A percentile compares a stretch with the other conserved stretches of the same genome.
Conservation (phyloP, 2,329 filamentous ascomycete genomes). For the Fusarium tjaetaba region DNA sequence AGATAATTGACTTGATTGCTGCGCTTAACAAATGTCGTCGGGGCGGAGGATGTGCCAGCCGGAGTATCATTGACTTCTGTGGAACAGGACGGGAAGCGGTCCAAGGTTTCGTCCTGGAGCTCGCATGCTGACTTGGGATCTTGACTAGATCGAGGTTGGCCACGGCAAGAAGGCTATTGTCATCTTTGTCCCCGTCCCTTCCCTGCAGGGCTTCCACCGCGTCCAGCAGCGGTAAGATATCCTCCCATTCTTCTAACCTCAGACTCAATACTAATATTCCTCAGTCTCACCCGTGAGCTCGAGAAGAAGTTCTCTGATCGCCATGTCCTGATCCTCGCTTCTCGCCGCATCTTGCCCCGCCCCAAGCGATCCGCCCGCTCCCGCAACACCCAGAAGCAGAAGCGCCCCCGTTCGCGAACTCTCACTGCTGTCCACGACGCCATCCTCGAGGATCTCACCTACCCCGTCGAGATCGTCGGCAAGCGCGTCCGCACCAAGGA, state of each 20-base stretch:
- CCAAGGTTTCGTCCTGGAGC: conserved; percentile 76
- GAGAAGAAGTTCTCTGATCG: conserved; percentile 99
- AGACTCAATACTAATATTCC: conserved; percentile 28
- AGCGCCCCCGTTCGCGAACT: conserved; percentile 97
- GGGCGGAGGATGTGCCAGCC: conserved; percentile 45
- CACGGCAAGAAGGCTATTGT: conserved; percentile 99
- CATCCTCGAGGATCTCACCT: conserved; percentile 98
- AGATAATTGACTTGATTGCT: conserved; percentile 19
- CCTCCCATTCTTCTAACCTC: neutral
- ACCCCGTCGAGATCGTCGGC: conserved; percentile 99
- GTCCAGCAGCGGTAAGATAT: conserved; percentile 96
- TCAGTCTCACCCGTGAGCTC: conserved; percentile 97
- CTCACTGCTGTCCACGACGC: conserved; percentile 99
- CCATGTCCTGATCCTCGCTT: conserved; percentile 98
- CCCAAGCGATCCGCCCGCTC: conserved; percentile 98
- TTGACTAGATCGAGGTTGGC: conserved; percentile 96
- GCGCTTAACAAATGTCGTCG: conserved; percentile 35
- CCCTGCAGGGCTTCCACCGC: conserved; percentile 98
- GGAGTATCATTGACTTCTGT: conserved; percentile 56
- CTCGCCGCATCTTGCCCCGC: conserved; percentile 97
- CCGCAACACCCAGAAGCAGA: conserved; percentile 96
- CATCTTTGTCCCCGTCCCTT: conserved; percentile 99
- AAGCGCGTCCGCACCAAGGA: conserved; percentile 99
- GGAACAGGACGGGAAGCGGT: conserved; percentile 82
- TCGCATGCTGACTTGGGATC: conserved; percentile 79